Percentiles rank a stretch among this genome's conserved stretches.
Evolutionary conservation across 495 filamentous ascomycete species (phyloP).

Genomic region (Penicillium soppii): DNA sequence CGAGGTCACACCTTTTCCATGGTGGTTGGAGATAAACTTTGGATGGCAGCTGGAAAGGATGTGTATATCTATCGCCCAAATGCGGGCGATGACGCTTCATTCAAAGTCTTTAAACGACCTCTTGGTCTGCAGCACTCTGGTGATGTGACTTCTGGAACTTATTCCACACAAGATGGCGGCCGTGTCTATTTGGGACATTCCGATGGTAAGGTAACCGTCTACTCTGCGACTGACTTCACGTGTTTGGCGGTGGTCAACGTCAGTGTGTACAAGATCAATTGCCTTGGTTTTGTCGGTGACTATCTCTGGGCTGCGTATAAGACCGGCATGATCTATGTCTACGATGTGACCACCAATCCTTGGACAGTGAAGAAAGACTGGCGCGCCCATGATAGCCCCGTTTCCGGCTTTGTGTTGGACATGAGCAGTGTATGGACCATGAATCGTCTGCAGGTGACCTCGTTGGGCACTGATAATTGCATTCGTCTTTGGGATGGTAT

Average conservation of each 20-base stretch:
- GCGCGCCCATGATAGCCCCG: conserved; percentile 82
- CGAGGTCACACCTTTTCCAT: conserved; percentile 87
- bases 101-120: conserved; percentile 70
- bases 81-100: conserved; percentile 62
- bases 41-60: conserved; percentile 87
- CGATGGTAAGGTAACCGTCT: conserved; percentile 93
- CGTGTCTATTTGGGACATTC: conserved; percentile 87
- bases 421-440: conserved; percentile 81
- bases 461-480: conserved; percentile 82
- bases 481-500: conserved; percentile 91
- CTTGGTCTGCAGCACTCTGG: conserved; percentile 67
- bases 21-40: conserved; percentile 73
- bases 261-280: conserved; percentile 94
- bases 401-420: conserved; percentile 75
- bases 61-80: conserved; percentile 79
- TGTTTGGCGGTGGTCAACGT: conserved; percentile 78
- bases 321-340: conserved; percentile 92
- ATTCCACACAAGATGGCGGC: conserved; percentile 70
- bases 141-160: conserved; percentile 84
- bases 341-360: conserved; percentile 76
- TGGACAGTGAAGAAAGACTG: conserved; percentile 94
- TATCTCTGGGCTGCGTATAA: conserved; percentile 94
- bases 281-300: conserved; percentile 76
- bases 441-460: conserved; percentile 83
- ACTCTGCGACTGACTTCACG: conserved; percentile 69